These are phyloP conservation scores for Mycena rosella DNA, from an alignment of 768 basidiomycete genomes.

Conservation along the genomic window DNA sequence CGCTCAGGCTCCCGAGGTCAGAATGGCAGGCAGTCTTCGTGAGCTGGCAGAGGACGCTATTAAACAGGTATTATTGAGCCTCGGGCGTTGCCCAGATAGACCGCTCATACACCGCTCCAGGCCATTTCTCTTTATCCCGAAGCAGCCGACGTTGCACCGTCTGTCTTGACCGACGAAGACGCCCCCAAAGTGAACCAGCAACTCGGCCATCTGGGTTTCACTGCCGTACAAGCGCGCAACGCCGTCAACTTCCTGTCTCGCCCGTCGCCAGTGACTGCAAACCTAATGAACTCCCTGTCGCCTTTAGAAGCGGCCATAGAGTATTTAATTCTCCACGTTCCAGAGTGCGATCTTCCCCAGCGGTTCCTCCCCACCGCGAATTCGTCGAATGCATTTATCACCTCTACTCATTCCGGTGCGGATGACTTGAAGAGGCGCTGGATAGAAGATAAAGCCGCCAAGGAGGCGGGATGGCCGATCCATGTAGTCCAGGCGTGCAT, in stretches of 20 bases:
- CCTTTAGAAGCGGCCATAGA: conserved; percentile 86
- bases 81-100: conserved; percentile 2
- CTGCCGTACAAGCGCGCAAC: conserved; percentile 61
- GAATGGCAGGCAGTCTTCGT: conserved; percentile 82
- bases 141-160: conserved; percentile 48
- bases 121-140: conserved; percentile 67
- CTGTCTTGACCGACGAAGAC: conserved; percentile 58
- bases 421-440: conserved; percentile 80
- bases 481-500: conserved; percentile 73
- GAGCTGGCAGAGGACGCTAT: conserved; percentile 87
- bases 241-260: conserved; percentile 68
- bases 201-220: conserved; percentile 78
- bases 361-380: conserved; percentile 75
- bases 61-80: conserved; percentile 66
- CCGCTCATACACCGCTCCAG: conserved; percentile 48
- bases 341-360: conserved; percentile 89
- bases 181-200: conserved; percentile 61
- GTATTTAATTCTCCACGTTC: conserved; percentile 84
- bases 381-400: conserved; percentile 78
- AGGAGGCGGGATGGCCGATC: conserved; percentile 86
- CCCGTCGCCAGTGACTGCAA: conserved; percentile 70
- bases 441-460: conserved; percentile 84
- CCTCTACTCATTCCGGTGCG: conserved; percentile 70
- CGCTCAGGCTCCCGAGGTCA: conserved; percentile 76
- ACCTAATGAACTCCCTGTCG: conserved; percentile 68